Conservation (phyloP, 331 rosid species). For the Cydonia oblonga region DNA sequence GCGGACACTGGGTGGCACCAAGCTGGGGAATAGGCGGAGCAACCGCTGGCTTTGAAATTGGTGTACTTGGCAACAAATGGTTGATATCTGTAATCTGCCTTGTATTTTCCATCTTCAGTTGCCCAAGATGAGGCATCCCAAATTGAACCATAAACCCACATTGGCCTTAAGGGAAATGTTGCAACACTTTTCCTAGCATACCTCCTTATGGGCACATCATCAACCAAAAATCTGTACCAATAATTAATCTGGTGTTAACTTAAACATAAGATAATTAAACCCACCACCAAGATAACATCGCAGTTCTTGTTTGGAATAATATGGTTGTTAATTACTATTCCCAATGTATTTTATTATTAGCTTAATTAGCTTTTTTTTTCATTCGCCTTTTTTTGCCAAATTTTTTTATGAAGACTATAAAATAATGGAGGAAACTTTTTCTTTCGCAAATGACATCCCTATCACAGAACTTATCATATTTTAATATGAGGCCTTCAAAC, state of each 20-base stretch:
- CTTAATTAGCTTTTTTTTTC: not conserved
- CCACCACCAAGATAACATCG: not conserved
- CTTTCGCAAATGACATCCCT: not conserved
- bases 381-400: not conserved
- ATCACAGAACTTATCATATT: not conserved
- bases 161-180: constrained; percentile 87
- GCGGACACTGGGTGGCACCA: constrained; percentile 71
- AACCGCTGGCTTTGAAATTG: constrained; percentile 75
- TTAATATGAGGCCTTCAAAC: not conserved
- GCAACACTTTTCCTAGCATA: constrained; percentile 59
- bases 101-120: constrained; percentile 94
- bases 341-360: not conserved
- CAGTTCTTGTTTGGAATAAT: not conserved
- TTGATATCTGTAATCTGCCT: constrained; percentile 86
- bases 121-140: constrained; percentile 99
- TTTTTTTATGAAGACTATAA: not conserved
- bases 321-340: not conserved
- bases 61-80: constrained; percentile 73
- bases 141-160: constrained; percentile 97
- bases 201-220: constrained; percentile 89
- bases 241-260: not conserved
- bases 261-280: not conserved
- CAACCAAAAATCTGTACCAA: constrained; percentile 71
- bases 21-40: constrained; percentile 57
- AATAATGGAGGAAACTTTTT: not conserved